A percentile compares a stretch with the other conserved stretches of the same genome.
These are phyloP conservation scores for Hyphopichia buzzinii DNA, from an alignment of 1,139 yeast genomes.

Conservation along the genomic window DNA sequence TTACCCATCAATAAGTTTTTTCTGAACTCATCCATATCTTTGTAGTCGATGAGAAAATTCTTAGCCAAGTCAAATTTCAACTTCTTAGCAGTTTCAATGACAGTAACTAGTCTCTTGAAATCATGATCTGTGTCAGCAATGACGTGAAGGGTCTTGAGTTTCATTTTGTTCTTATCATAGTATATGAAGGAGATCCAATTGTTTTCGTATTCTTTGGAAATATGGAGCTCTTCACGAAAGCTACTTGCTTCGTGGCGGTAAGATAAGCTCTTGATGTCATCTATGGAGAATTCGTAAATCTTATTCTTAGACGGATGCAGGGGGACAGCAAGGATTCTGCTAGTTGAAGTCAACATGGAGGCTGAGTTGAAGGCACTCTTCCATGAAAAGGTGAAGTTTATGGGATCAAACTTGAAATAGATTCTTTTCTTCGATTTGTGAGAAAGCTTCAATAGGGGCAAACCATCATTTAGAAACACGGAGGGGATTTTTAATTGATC, in stretches of 20 bases:
- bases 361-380: constrained; percentile 16
- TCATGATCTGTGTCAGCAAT: constrained; percentile 68
- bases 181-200: constrained; percentile 84
- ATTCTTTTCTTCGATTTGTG: constrained; percentile 62
- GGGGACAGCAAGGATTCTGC: constrained; percentile 12
- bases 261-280: constrained; percentile 67
- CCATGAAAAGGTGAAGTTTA: constrained; percentile 50
- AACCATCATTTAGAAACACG: constrained; percentile 40
- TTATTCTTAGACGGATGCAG: constrained; percentile 18
- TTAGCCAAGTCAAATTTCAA: constrained; percentile 33
- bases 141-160: constrained; percentile 61
- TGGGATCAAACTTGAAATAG: constrained; percentile 30
- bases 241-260: constrained; percentile 71
- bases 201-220: constrained; percentile 61
- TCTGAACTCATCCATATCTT: constrained; percentile 25
- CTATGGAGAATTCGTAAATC: constrained; percentile 57
- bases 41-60: constrained; percentile 30
- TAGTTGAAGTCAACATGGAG: constrained; percentile 13
- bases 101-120: constrained; percentile 52
- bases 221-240: constrained; percentile 79
- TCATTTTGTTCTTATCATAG: constrained; percentile 55
- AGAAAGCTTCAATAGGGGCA: constrained; percentile 61
- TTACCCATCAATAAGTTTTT: constrained; percentile 22
- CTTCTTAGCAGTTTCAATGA: constrained; percentile 53
- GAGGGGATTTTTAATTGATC: constrained; percentile 16